These are phyloP conservation scores for Candida labiduridarum DNA, from an alignment of 1,139 yeast genomes.

Conservation along the genomic window DNA sequence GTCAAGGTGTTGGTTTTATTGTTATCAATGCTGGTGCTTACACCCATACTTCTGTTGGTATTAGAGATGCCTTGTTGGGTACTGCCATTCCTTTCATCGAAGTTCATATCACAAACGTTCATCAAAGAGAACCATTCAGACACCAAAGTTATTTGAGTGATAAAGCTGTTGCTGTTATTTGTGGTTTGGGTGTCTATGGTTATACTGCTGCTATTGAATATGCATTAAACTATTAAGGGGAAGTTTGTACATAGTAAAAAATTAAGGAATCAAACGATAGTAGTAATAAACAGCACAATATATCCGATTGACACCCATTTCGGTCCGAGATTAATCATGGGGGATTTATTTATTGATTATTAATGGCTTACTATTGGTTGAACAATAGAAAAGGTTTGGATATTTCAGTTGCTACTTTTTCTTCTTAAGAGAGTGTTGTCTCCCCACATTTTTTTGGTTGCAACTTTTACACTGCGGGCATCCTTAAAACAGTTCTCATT, in stretches of 20 bases:
- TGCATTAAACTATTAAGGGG: slow-evolving; percentile 39
- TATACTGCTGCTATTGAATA: slow-evolving; percentile 52
- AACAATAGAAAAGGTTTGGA: background rate
- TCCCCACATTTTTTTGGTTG: background rate
- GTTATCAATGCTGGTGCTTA: slow-evolving; percentile 55
- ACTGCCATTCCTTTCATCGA: slow-evolving; percentile 52
- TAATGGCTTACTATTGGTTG: slow-evolving; percentile 1
- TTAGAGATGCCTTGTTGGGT: slow-evolving; percentile 51
- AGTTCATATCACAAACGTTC: slow-evolving; percentile 52
- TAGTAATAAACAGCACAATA: background rate
- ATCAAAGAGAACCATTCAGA: slow-evolving; percentile 52
- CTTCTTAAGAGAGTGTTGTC: background rate
- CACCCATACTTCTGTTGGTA: slow-evolving; percentile 53
- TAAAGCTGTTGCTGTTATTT: slow-evolving; percentile 49
- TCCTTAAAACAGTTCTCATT: background rate
- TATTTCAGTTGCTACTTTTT: background rate
- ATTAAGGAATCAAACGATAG: no score
- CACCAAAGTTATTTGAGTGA: slow-evolving; percentile 51
- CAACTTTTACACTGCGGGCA: background rate
- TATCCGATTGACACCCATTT: background rate
- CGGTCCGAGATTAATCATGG: background rate
- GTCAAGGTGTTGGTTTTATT: slow-evolving; percentile 41
- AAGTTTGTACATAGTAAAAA: background rate
- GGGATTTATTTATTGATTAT: background rate
- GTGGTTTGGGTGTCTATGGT: slow-evolving; percentile 52